Evolutionary conservation across 768 basidiomycete genomes (phyloP).

Genomic region (Royoungia palumana): DNA sequence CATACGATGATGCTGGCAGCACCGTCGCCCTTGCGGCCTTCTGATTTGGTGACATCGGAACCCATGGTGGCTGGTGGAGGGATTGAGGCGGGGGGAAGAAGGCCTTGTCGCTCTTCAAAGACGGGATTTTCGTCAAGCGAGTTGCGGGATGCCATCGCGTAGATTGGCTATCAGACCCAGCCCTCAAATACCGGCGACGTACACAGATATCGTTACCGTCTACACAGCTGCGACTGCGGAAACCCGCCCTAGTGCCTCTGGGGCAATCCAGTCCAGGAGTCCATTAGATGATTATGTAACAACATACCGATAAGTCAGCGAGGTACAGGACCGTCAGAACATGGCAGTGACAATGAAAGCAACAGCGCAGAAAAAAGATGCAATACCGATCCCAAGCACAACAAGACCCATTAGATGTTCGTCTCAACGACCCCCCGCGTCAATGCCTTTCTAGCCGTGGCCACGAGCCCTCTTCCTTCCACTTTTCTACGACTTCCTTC

Average conservation of each 20-base stretch:
- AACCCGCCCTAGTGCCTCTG: no score
- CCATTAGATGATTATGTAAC: constrained; percentile 22
- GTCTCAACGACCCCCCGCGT: neutral
- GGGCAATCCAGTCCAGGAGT: neutral
- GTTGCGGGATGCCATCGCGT: neutral
- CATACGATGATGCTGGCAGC: constrained; percentile 33
- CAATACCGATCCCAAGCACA: constrained; percentile 16
- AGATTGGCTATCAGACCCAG: no score
- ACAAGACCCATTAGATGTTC: constrained; percentile 16
- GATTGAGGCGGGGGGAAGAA: constrained; percentile 3
- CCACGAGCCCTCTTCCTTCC: constrained; percentile 64
- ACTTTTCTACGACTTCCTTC: constrained; percentile 72
- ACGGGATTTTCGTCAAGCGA: neutral
- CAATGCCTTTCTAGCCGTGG: constrained; percentile 22
- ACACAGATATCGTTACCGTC: no score
- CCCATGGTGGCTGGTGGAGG: constrained; percentile 14
- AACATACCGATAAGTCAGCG: constrained; percentile 21
- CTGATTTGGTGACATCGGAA: constrained; percentile 30
- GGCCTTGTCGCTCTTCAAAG: constrained; percentile 15
- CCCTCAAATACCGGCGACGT: no score
- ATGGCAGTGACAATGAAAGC: constrained; percentile 7
- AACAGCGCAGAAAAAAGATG: constrained; percentile 8
- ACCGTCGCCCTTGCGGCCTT: constrained; percentile 38
- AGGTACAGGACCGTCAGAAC: constrained; percentile 25
- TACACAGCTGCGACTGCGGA: no score